Percentiles rank a stretch among this genome's conserved stretches.
phyloP scores from a whole-genome alignment of 1,139 yeast species.

The Blastobotrys aristatus region DNA sequence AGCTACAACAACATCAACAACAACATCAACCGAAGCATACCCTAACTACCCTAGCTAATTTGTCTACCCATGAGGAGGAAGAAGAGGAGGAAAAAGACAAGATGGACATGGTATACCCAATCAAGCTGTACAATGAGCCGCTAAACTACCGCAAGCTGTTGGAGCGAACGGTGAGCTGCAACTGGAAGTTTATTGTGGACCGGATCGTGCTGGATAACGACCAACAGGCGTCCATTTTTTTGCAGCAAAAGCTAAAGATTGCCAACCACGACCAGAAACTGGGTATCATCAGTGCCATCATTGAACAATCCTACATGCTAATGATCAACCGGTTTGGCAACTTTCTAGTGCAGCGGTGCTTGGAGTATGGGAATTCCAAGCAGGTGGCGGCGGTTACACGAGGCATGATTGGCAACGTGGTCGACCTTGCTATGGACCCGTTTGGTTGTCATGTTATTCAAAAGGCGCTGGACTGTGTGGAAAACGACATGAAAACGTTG shows the following conservation, averaged over 20 bases:
- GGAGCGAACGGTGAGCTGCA: slow-evolving; percentile 29
- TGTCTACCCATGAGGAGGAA: background rate
- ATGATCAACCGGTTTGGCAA: slow-evolving; percentile 42
- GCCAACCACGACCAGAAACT: slow-evolving; percentile 33
- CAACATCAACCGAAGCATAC: background rate
- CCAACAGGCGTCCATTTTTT: slow-evolving; percentile 41
- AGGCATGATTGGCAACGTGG: slow-evolving; percentile 34
- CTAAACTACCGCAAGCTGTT: slow-evolving; percentile 29
- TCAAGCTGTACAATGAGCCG: slow-evolving; percentile 26
- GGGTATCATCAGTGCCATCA: slow-evolving; percentile 34
- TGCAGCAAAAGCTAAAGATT: slow-evolving; percentile 39
- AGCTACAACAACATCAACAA: background rate
- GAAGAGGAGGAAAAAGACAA: slow-evolving; percentile 1
- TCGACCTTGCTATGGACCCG: slow-evolving; percentile 35
- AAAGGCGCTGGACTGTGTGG: slow-evolving; percentile 38
- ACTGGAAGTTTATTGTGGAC: slow-evolving; percentile 34
- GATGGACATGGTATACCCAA: slow-evolving; percentile 18
- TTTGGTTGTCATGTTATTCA: slow-evolving; percentile 44
- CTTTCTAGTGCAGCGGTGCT: slow-evolving; percentile 40
- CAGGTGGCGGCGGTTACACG: slow-evolving; percentile 33
- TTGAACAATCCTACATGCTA: slow-evolving; percentile 32
- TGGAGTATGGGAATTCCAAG: slow-evolving; percentile 36
- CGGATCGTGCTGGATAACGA: slow-evolving; percentile 36
- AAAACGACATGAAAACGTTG: slow-evolving; percentile 25
- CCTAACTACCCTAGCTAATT: too few relatives aligned